Evolutionary conservation across 2,329 filamentous ascomycete genomes (phyloP), one percentile per base, ranked within the genome.

Genomic region (Trichothecium roseum): DNA sequence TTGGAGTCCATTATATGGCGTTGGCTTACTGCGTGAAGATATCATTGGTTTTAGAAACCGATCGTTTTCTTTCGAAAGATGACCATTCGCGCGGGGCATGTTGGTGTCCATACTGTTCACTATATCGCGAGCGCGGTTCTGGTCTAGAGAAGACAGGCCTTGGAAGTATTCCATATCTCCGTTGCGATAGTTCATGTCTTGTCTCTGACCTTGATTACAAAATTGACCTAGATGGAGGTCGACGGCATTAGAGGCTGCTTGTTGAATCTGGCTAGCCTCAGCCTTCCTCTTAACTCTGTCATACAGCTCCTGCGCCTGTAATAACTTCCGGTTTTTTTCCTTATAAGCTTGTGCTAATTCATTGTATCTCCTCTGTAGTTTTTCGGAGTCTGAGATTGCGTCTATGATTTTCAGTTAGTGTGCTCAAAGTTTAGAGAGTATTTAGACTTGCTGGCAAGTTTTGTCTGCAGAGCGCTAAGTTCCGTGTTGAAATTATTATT

Each of bases 401-500:
- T 69, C 63, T 70, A 27, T 39, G 8, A 14, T 9, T 5, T 8
- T 12, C 7, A 5, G 30, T 32, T 15, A 39, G 34, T 27, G n/a
- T n/a, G n/a, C n/a, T 14, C 16, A 22, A 18, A 13, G 31, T n/a
- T 5, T 8, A 13, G 24, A 22, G 18, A 10, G 18, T 7, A 17
- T 12, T 16, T 22, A 15, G 12, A 39, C 37, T 16, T 17, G 30
- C 20, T 10, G 20, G 20, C 60, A 18, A 88, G 52, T 49, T 76
- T 81, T 20, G 74, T 70, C 35, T 81, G 76, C 12, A 91, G 58
- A 28, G 57, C 68, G 17, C 72, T 67, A 37, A 89, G 81, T 48
- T 89, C 77, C 1, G 72, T 56, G 48, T 89, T 87, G 7, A 84
- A 83, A 41, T 89, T 79, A 42, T 78, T 73, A 31, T 87, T 72